Evolutionary conservation across 805 yeast species (phyloP), one percentile per base, ranked within the genome.

Genomic region (Candida germanica): DNA sequence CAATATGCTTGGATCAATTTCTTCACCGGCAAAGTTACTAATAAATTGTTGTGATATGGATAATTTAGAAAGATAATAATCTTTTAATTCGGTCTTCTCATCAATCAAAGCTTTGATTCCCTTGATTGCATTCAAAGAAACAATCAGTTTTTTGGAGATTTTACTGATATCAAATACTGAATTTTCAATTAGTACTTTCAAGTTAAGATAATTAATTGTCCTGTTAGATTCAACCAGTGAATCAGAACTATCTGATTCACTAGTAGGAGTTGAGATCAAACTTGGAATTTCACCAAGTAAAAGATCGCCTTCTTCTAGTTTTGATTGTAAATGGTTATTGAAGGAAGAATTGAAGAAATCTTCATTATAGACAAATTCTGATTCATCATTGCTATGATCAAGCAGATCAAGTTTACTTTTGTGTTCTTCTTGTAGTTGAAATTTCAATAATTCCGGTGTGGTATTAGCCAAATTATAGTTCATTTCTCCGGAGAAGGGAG

Each of bases 181-280:
- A 46, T 69, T 69, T 47, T 70, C 75, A 33, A 70, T 69, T 36
- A 70, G 56, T 2, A 70, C 59, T 43, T 64, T 60, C 47, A 70
- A 50, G 44, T 67, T 65, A 26, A 67, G 51, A 50, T 64, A 64
- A 37, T 58, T 58, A 14, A 56, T 52, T 31, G 52, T 56, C 25
- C 39, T 42, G 22, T 51, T 38, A 13, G 20, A 11, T 26, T 34
- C 29, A 17, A 27, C 10, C 36, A 25, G 33, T 11, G 18, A 8
- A 5, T 41, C 43, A 15, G 35, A 26, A 5, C 46, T 50, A 16
- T 47, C 56, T n/a, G 44, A 42, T 17, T 38, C 44, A n/a, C 53
- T 45, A 6, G 51, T 43, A 5, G 61, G 53, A 13, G 53, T 37
- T 3, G 51, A 47, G 12, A 47, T 39, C 24, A 43, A 40, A 36